Evolutionary conservation across 441 rosid genomes (phyloP).

Genomic region (Cnidoscolus chayamansa): DNA sequence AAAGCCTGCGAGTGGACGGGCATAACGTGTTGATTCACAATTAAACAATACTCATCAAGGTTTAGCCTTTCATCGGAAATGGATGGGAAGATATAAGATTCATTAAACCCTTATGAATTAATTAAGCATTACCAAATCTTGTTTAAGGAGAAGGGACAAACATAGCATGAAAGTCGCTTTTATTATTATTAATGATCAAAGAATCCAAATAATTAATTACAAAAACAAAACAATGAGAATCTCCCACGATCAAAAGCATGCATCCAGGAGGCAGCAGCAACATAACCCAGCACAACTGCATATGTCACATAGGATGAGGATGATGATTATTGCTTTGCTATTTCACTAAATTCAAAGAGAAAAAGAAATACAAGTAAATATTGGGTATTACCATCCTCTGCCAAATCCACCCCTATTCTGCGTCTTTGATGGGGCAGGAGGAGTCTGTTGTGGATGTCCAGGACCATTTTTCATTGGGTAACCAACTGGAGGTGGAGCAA

Average conservation of each 20-base stretch:
- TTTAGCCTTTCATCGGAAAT: too few relatives aligned
- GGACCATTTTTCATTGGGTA: conserved; percentile 17
- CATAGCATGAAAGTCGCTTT: background rate
- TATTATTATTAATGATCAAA: background rate
- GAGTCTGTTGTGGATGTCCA: background rate
- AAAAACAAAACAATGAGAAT: background rate
- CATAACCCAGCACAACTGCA: conserved; percentile 22
- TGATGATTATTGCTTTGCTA: background rate
- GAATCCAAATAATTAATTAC: background rate
- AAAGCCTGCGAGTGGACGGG: too few relatives aligned
- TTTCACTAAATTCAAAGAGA: too few relatives aligned
- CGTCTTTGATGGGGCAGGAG: background rate
- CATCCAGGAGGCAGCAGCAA: conserved; percentile 18
- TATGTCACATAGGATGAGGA: background rate
- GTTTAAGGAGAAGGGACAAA: background rate
- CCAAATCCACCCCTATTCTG: conserved; percentile 7
- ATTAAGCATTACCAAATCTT: background rate
- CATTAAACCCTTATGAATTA: too few relatives aligned
- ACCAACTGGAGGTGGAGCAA: conserved; percentile 22
- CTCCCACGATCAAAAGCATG: conserved; percentile 8
- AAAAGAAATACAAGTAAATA: background rate
- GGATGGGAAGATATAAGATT: too few relatives aligned
- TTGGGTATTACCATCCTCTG: conserved; percentile 10
- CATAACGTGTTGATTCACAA: too few relatives aligned
- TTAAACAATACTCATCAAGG: too few relatives aligned